Conservation (phyloP, 225 moss, liverwort and hornwort genomes). For the Polytrichum formosum region DNA sequence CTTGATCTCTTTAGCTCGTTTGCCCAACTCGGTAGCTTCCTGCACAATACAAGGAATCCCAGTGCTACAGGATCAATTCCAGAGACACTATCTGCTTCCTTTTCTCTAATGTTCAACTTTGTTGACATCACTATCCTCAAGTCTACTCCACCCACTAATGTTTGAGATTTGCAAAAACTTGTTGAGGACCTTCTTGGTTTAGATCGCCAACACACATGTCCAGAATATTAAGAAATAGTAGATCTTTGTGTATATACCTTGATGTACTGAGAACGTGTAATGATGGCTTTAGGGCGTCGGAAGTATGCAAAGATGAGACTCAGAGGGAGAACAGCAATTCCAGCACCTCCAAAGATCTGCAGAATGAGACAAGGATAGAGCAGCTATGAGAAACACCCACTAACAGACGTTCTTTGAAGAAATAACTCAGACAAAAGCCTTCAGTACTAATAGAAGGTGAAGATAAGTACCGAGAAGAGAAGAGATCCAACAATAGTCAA, state of each 20-base stretch:
- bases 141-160: no score
- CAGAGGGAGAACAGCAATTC: constrained; percentile 30
- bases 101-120: no score
- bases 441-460: not conserved
- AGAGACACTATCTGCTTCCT: no score
- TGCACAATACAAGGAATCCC: constrained; percentile 9
- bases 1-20: constrained; percentile 69
- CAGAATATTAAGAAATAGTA: no score
- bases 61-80: no score
- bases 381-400: not conserved
- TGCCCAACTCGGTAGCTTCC: constrained; percentile 78
- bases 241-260: constrained; percentile 16
- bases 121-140: no score
- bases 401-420: not conserved
- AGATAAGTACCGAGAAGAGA: constrained; percentile 54
- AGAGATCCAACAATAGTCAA: constrained; percentile 68
- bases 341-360: constrained; percentile 39
- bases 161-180: no score
- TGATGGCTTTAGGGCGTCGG: constrained; percentile 32
- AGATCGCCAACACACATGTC: no score
- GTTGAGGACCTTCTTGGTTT: no score
- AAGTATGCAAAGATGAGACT: constrained; percentile 34
- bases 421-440: not conserved
- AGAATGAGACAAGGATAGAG: not conserved
- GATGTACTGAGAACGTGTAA: constrained; percentile 33